Evolutionary conservation across 108 stramenopile species (phyloP), one percentile per base, ranked within the genome.

Genomic region (Pinguiococcus pyrenoidosus): DNA sequence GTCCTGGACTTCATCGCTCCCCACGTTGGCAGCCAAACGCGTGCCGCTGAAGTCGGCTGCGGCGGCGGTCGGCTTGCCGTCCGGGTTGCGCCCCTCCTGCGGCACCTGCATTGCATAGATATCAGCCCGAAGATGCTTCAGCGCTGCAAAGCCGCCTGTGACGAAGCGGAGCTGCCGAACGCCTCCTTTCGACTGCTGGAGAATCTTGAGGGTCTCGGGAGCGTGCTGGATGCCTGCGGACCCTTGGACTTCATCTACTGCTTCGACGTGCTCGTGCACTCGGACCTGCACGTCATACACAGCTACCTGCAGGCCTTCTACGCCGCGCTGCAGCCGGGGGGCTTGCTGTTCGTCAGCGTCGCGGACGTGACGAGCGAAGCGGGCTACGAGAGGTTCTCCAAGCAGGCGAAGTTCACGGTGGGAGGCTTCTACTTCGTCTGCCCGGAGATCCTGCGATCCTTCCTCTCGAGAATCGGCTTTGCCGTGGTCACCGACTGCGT

Each of bases 361-460:
- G 4, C 47, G 32, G 0, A 14, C 18, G 4, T 3, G 3, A 22
- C n/a, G 36, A 7, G 14, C 51, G n/a, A n/a, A 52, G 48, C 37
- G 18, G 57, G 57, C 39, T 59, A 38, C 39, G 46, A 47, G 25
- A 47, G 57, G 2, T 59, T 59, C 24, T 30, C n/a, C 32, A 32
- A 30, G 12, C 57, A 59, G 25, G 28, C 25, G 17, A 59, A 59
- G 41, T 59, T 41, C 40, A 59, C 46, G 21, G 57, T 59, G 9
- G 57, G 57, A 3, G 57, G 57, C 8, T 59, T 59, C 32, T 59
- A 49, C 33, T 59, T 57, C 37, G 36, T 57, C 26, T 57, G 37
- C 28, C 56, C 56, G 3, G 56, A 47, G 22, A 59, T 59, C 32
- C 48, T 59, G 24, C 46, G 33, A n/a, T 18, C 33, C 23, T 30